Base-by-base conservation (phyloP, 768 basidiomycete genomes). In the Sarcodon aspratus region DNA sequence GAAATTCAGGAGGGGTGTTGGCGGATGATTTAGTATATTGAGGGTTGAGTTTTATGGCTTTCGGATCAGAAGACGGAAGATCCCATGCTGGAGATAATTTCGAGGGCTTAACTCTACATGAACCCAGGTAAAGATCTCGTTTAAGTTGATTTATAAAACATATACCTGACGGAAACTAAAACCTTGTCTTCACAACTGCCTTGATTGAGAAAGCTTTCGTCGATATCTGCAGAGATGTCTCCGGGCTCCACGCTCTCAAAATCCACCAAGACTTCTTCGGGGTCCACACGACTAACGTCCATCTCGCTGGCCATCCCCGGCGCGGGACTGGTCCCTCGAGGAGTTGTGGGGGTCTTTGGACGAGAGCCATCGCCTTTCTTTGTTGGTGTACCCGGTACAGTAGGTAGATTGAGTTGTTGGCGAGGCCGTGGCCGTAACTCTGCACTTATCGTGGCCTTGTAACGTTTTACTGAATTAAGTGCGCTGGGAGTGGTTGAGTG, bases 181-280 rank as follows among this genome's bases (percentile, higher is more conserved):
- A 90, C 89, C 61, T 91, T 90, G 62, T 90, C 87, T 48, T 86
- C 78, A 46, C 75, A 78, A n/a, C 82, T 80, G 51, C 80, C 76
- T 46, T 80, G 72, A 11, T 61, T 61, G 1, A 65, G 61, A 59
- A n/a, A 79, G 57, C 68, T 72, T 68, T 80, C 79, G 48, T 87
- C 86, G 1, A 86, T 69, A 47, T 83, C 83, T 0, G 64, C 82
- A 9, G 80, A 85, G 7, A 86, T 55, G 58, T 90, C 86, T 0
- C 73, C 73, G 6, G 73, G 68, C 37, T 87, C 86, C 1, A 91
- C 75, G 1, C 68, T 85, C 59, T 84, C 72, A 53, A 68, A 84
- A 61, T 91, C 87, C 7, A 91, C 79, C 9, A 91, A 68, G 1
- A 76, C 84, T 9, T 84, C 81, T 60, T 91, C 88, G 6, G 73